Conservation (phyloP, 2,329 filamentous ascomycete genomes). For the Neofusicoccum kwambonambiense region DNA sequence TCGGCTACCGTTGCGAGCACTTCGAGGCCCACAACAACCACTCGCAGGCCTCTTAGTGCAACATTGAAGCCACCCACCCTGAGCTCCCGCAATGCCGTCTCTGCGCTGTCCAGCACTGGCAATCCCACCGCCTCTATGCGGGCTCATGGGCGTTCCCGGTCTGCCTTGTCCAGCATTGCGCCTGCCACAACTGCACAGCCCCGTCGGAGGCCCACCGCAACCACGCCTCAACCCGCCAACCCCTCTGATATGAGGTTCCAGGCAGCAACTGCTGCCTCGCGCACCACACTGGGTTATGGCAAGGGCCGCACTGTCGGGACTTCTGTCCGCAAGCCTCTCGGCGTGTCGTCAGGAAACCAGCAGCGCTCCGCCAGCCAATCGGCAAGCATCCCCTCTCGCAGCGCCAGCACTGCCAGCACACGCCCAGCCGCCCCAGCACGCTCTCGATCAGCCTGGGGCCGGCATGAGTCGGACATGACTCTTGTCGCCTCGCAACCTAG, state of each 20-base stretch:
- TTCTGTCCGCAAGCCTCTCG: constrained; percentile 32
- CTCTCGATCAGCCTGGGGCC: constrained; percentile 28
- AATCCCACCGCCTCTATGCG: constrained; percentile 4
- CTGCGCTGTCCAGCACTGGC: constrained; percentile 35
- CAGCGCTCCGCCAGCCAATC: constrained; percentile 22
- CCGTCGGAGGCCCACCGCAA: constrained; percentile 33
- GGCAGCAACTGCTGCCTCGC: constrained; percentile 66
- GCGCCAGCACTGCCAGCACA: not conserved
- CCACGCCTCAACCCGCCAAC: constrained; percentile 29
- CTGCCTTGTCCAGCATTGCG: constrained; percentile 38
- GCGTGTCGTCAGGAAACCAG: constrained; percentile 20
- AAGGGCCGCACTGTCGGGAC: constrained; percentile 63
- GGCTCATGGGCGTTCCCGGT: constrained; percentile 19
- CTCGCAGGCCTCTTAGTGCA: constrained; percentile 1
- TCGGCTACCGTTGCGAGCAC: constrained; percentile 21
- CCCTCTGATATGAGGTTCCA: constrained; percentile 57
- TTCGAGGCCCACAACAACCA: constrained; percentile 22
- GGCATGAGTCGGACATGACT: constrained; percentile 35
- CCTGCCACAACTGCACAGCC: constrained; percentile 34
- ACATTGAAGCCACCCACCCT: constrained; percentile 46
- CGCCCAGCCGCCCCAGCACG: constrained; percentile 4
- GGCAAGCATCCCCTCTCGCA: not conserved
- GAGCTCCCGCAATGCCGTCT: constrained; percentile 51
- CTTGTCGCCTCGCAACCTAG: constrained; percentile 30
- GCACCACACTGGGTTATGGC: constrained; percentile 81